Base-by-base conservation (phyloP, 2,329 filamentous ascomycete genomes). In the Paraphoma sp. region DNA sequence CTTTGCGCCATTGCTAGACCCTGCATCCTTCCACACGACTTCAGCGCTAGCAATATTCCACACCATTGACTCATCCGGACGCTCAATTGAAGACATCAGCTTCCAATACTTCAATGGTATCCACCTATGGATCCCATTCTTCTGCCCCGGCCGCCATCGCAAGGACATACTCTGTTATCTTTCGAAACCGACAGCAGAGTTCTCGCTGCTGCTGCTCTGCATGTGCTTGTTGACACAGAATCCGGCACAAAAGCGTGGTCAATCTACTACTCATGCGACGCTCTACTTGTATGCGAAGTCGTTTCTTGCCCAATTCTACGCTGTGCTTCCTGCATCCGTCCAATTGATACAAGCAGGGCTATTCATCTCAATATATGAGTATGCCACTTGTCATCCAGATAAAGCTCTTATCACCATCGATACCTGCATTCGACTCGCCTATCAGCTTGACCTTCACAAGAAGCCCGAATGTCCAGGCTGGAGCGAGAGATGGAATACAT, bases 401-500 rank as follows among this genome's bases (percentile, higher is more conserved):
- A 30, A 7, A 12, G 33, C 33, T 10, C 33, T 36, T 14, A 6
- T 14, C 10, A 36, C 33, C 3, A 36, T 36, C 33, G 33, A 36
- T 36, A 36, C 9, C 14, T 36, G 33, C 33, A 14, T 14, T 14
- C 33, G 33, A 36, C 33, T 10, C 3, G 3, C 33, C 14, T 36
- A 36, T 14, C 9, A 36, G 14, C 14, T 36, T 10, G 33, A 6
- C 2, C 23, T 45, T 46, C 53, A 56, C 40, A 33, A 51, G 16
- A 56, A 56, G 31, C 53, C 48, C n/a, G 12, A 11, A 30, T 12
- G 33, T n/a, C 36, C 41, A n/a, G 47, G 48, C 14, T 51, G 53
- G 53, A 56, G 33, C 18, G 47, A 56, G 23, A 18, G 14, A 4
- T 56, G 53, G 53, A 56, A 56, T 29, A 56, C 53, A 11, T 56